Percentiles rank a stretch among this genome's conserved stretches.
phyloP scores from a whole-genome alignment of 768 basidiomycete species.

The Termitomyces sp. region DNA sequence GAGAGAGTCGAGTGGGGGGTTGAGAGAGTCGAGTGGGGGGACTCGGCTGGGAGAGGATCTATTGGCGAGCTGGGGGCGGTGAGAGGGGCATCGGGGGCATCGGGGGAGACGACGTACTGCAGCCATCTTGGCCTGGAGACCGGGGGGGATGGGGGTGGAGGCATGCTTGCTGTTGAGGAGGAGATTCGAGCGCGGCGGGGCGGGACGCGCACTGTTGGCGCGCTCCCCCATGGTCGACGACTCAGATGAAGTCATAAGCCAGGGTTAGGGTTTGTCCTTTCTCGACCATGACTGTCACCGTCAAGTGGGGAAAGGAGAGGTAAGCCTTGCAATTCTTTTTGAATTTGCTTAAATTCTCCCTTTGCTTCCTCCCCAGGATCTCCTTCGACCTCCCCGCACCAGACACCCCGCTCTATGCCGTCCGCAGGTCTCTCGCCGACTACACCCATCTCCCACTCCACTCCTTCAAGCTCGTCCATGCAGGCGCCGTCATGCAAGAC shows the following conservation, averaged over 20 bases:
- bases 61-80: constrained; percentile 16
- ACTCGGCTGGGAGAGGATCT: constrained; percentile 37
- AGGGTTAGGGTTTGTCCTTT: constrained; percentile 8
- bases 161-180: constrained; percentile 36
- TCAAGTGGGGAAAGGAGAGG: constrained; percentile 44
- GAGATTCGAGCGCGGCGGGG: constrained; percentile 28
- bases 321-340: constrained; percentile 8
- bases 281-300: constrained; percentile 35
- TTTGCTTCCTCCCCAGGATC: constrained; percentile 21
- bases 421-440: constrained; percentile 63
- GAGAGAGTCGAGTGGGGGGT: constrained; percentile 20
- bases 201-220: constrained; percentile 13
- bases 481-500: constrained; percentile 90
- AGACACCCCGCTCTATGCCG: constrained; percentile 49
- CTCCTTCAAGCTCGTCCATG: constrained; percentile 84
- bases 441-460: constrained; percentile 67
- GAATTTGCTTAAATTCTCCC: no score
- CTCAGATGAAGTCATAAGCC: constrained; percentile 11
- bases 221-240: constrained; percentile 17
- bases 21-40: constrained; percentile 15
- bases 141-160: constrained; percentile 78
- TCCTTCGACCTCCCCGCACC: constrained; percentile 52
- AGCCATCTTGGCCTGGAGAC: constrained; percentile 91
- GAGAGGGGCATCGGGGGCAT: not conserved
- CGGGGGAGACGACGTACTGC: constrained; percentile 48